Evolutionary conservation across 305 asterid species (phyloP).

Genomic region (Euphrasia arctica): DNA sequence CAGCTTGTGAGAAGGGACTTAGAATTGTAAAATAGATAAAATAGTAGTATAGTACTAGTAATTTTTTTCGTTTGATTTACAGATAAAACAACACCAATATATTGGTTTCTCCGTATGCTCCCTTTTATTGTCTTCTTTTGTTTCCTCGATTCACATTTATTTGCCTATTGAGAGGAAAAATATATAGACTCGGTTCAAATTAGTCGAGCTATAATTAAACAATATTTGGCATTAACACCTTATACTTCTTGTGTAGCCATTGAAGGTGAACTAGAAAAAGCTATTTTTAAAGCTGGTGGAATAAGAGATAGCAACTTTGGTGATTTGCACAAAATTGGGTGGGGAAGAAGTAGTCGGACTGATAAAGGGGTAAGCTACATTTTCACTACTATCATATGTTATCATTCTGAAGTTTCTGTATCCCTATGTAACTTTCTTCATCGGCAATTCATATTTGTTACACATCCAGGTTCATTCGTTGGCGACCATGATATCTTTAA

Average conservation of each 20-base stretch:
- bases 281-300: constrained; percentile 88
- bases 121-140: constrained; percentile 2
- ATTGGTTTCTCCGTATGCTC: neutral
- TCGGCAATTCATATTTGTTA: constrained; percentile 19
- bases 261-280: constrained; percentile 90
- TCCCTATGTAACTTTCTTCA: constrained; percentile 18
- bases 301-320: constrained; percentile 88
- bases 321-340: constrained; percentile 72
- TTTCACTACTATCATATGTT: constrained; percentile 10
- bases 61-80: constrained; percentile 7
- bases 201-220: constrained; percentile 16
- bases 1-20: neutral
- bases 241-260: constrained; percentile 53
- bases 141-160: neutral
- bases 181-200: constrained; percentile 2
- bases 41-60: neutral
- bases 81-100: neutral
- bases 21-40: constrained; percentile 5
- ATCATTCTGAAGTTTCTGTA: constrained; percentile 19
- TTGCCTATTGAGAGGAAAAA: neutral
- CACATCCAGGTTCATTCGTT: constrained; percentile 80
- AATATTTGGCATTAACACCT: constrained; percentile 33
- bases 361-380: constrained; percentile 83
- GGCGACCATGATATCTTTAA: constrained; percentile 85
- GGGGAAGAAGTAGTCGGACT: constrained; percentile 99